Conservation (phyloP, 306 rosid species). For the Sicyos baderoa region DNA sequence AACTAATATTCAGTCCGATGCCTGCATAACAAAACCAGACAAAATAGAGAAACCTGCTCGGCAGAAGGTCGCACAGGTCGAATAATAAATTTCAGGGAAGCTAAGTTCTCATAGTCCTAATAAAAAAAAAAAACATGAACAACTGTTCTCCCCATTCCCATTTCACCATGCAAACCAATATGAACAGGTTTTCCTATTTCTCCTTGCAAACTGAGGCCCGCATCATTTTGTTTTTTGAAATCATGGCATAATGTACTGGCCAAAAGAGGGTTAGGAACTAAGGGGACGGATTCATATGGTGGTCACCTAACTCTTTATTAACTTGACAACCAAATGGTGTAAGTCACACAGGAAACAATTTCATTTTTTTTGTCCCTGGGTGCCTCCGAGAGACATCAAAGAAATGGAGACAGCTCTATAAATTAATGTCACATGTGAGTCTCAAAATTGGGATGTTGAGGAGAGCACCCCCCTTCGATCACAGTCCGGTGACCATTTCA, state of each 20-base stretch:
- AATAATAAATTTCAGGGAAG: background rate
- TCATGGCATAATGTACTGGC: background rate
- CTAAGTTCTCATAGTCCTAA: background rate
- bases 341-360: too few relatives aligned
- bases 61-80: background rate
- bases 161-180: background rate
- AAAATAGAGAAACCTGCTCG: background rate
- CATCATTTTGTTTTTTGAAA: background rate
- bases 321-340: too few relatives aligned
- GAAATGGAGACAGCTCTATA: too few relatives aligned
- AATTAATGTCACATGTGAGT: too few relatives aligned
- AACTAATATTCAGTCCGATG: background rate
- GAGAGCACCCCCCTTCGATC: too few relatives aligned
- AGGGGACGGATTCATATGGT: too few relatives aligned
- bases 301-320: too few relatives aligned
- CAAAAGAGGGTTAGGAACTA: too few relatives aligned
- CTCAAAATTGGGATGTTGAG: too few relatives aligned
- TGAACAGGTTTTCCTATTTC: background rate
- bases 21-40: background rate
- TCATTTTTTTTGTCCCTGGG: too few relatives aligned
- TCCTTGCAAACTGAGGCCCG: background rate
- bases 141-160: background rate
- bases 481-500: too few relatives aligned
- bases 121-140: background rate
- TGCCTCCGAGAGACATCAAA: too few relatives aligned